Conservation (phyloP, 345 rosid genomes). For the Eucalyptus cloeziana region DNA sequence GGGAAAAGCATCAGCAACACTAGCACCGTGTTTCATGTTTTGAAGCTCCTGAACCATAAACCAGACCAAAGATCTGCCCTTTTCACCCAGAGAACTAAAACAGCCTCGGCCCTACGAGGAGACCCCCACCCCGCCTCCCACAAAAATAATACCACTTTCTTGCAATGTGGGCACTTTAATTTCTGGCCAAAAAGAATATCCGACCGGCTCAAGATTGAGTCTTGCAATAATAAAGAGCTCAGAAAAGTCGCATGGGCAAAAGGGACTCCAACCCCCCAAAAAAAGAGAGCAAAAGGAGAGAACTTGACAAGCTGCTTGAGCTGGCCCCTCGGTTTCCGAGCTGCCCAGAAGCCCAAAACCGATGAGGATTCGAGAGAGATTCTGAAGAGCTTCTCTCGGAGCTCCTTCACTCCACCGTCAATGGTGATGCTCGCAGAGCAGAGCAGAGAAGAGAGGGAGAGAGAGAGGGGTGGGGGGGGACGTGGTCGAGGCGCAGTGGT, state of each 20-base stretch:
- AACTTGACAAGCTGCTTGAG: neutral
- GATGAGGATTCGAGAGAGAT: neutral
- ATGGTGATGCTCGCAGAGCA: neutral
- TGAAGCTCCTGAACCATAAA: neutral
- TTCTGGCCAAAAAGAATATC: neutral
- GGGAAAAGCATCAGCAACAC: neutral
- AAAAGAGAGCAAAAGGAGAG: neutral
- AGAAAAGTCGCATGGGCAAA: neutral
- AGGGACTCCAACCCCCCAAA: neutral
- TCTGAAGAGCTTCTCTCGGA: neutral
- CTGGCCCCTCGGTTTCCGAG: neutral
- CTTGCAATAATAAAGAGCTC: neutral
- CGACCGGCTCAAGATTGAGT: neutral
- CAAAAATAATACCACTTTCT: neutral
- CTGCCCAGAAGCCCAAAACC: neutral
- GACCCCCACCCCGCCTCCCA: neutral
- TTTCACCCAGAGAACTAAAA: neutral
- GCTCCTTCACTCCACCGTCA: neutral
- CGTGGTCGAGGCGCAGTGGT: neutral
- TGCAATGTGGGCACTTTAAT: neutral
- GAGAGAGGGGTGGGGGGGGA: neutral
- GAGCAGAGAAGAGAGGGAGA: neutral
- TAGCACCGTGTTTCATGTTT: neutral
- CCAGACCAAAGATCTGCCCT: neutral
- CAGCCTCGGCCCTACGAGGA: neutral